A percentile compares a stretch with the other conserved stretches of the same genome.
Conservation (phyloP, 2,329 filamentous ascomycete genomes). For the Aspergillus tubingensis region DNA sequence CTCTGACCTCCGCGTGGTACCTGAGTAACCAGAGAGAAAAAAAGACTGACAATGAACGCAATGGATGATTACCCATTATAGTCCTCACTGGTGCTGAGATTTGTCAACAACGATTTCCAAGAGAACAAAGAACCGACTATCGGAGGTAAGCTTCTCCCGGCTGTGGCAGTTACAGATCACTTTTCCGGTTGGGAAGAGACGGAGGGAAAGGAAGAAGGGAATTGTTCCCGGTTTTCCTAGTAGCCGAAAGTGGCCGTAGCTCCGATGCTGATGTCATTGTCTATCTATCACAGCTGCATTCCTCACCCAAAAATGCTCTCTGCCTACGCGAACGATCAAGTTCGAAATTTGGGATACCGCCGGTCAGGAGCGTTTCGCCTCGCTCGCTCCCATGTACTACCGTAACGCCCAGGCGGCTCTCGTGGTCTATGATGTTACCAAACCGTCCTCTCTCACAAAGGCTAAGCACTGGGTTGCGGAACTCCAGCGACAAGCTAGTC, state of each 20-base stretch:
- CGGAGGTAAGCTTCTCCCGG: conserved; percentile 65
- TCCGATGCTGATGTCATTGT: conserved; percentile 17
- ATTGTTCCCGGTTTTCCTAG: neutral
- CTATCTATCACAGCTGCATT: conserved; percentile 71
- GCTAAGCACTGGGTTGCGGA: conserved; percentile 99
- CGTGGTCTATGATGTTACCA: conserved; percentile 98
- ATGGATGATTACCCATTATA: conserved; percentile 40
- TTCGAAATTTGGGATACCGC: conserved; percentile 99
- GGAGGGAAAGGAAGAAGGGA: neutral
- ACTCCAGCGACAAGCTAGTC: conserved; percentile 91
- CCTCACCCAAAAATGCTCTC: conserved; percentile 96
- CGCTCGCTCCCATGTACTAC: conserved; percentile 98
- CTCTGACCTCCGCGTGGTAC: conserved; percentile 16
- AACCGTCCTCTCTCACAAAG: conserved; percentile 91
- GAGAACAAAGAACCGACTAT: conserved; percentile 99
- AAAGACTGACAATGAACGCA: conserved; percentile 19
- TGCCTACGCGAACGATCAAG: conserved; percentile 75
- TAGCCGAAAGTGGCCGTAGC: neutral
- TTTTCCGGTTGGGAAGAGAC: neutral
- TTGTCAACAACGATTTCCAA: conserved; percentile 99
- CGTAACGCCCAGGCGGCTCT: conserved; percentile 96
- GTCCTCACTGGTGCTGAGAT: conserved; percentile 96
- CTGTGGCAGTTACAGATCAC: conserved; percentile 1
- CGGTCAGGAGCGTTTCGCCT: conserved; percentile 95
- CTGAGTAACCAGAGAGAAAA: conserved; percentile 14